Evolutionary conservation across 768 basidiomycete genomes (phyloP), one percentile per base, ranked within the genome.

Genomic region (Candolleomyces aberdarensis): DNA sequence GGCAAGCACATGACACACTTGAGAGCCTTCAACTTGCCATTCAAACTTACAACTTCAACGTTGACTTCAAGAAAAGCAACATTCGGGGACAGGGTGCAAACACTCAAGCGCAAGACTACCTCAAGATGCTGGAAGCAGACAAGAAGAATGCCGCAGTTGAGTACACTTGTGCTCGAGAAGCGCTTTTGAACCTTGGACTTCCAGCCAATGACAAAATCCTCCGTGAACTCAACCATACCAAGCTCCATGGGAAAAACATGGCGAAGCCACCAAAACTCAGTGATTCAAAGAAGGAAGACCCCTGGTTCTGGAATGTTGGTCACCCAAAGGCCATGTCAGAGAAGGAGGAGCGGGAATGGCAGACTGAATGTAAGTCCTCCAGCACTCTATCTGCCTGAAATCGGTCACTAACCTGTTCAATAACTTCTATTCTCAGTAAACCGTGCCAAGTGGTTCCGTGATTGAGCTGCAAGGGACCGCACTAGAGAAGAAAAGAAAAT

Each of bases 391-490:
- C 20, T 26, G 20, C 10, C 11, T n/a, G 17, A 32, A n/a, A 48
- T 26, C 32, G 36, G 2, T 13, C 14, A 51, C 51, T n/a, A 29
- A 56, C 39, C 26, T 26, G 26, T 26, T 26, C 26, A 26, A 26
- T 26, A 26, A 26, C 44, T 40, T 29, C 10, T 50, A 11, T n/a
- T 4, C 7, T 11, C 54, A 71, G 68, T 68, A 63, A 64, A 61
- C 47, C 62, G 64, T 20, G 72, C 69, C 4, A 69, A 71, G 46
- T 74, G 68, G 66, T 74, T 71, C 54, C 63, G 66, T 29, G 69
- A 71, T 22, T 65, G 64, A 13, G 70, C 71, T 5, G 58, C 62
- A 5, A 62, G 65, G 22, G 63, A 72, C 39, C 64, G 70, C 11
- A 60, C 63, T 26, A 50, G 54, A 49, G 72, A 74, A 62, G 69